Evolutionary conservation across 768 basidiomycete genomes (phyloP), one percentile per base, ranked within the genome.

Genomic region (Kwoniella shandongensis): DNA sequence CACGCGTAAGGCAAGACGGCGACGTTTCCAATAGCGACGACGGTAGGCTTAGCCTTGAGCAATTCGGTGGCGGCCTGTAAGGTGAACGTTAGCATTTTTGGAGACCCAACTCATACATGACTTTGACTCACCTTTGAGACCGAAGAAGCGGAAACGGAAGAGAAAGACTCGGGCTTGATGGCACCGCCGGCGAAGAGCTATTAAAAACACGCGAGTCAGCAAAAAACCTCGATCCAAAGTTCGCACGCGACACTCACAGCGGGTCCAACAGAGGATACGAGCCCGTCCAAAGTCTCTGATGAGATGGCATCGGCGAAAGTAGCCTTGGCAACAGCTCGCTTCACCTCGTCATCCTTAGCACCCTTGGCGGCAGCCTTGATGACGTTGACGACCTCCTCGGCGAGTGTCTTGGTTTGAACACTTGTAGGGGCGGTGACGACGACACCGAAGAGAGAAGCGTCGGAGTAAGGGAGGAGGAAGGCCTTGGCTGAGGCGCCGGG

Each of bases 401-500:
- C 69, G 35, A 74, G 54, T 3, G 54, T 44, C 65, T 81, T 84
- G 44, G 90, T 85, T 50, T 80, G 83, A 41, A 81, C 80, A 1
- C 81, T 73, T 22, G 85, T 86, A 35, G 80, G 75, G 5, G 85
- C 90, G 72, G 88, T 85, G 32, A 97, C 80, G 51, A 90, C 77
- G 54, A 96, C 78, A 57, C 92, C 92, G 58, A 94, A 85, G 48
- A 99, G 81, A 6, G 87, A 81, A 3, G 91, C 93, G 73, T 98
- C 94, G 15, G 91, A 89, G 79, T 98, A 98, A 13, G 88, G 86
- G 12, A 92, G 80, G 71, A 89, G 83, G 51, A 96, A 84, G 11
- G 86, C 77, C 74, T 86, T 82, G 53, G 88, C 88, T 23, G 82
- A 82, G 1, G 87, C 80, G 40, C 71, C 73, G 22, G 66, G 66